phyloP scores from a whole-genome alignment of 1,284 basidiomycete genomes.

The Malassezia sp. region DNA sequence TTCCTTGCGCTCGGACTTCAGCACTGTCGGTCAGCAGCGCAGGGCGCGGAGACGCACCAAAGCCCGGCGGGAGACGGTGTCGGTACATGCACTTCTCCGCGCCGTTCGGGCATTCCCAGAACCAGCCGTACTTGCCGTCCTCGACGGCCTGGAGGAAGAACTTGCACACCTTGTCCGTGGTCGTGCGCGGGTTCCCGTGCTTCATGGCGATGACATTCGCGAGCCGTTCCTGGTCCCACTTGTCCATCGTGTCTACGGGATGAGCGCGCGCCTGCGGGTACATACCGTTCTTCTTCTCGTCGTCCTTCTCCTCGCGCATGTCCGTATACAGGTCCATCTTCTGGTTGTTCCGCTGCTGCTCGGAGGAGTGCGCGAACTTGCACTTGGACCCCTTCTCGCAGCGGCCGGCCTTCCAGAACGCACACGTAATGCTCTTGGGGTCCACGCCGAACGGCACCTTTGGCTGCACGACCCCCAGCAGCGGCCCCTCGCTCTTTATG shows the following conservation, averaged over 20 bases:
- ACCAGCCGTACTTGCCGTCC: slow-evolving; percentile 78
- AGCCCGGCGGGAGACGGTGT: slow-evolving; percentile 83
- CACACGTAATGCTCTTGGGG: slow-evolving; percentile 36
- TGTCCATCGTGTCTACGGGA: slow-evolving; percentile 99
- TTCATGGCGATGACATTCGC: slow-evolving; percentile 76
- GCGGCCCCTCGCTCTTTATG: slow-evolving; percentile 31
- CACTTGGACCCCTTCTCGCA: slow-evolving; percentile 55
- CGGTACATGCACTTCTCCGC: slow-evolving; percentile 79
- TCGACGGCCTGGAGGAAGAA: slow-evolving; percentile 95
- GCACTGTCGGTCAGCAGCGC: no score
- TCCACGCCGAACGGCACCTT: slow-evolving; percentile 84
- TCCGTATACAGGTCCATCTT: slow-evolving; percentile 96
- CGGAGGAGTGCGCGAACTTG: slow-evolving; percentile 73
- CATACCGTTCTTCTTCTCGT: slow-evolving; percentile 53
- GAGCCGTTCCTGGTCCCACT: slow-evolving; percentile 91
- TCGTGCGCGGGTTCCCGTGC: slow-evolving; percentile 76
- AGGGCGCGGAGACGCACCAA: no score
- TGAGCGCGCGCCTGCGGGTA: no score
- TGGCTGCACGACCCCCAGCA: slow-evolving; percentile 48
- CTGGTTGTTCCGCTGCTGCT: slow-evolving; percentile 80
- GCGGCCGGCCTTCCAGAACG: slow-evolving; percentile 29
- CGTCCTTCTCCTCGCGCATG: slow-evolving; percentile 53
- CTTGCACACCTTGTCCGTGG: slow-evolving; percentile 91
- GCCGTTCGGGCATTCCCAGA: slow-evolving; percentile 56
- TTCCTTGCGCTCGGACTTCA: slow-evolving; percentile 67